Evolutionary conservation across 129 eudicot species (phyloP).

Genomic region (Centaurea solstitialis): DNA sequence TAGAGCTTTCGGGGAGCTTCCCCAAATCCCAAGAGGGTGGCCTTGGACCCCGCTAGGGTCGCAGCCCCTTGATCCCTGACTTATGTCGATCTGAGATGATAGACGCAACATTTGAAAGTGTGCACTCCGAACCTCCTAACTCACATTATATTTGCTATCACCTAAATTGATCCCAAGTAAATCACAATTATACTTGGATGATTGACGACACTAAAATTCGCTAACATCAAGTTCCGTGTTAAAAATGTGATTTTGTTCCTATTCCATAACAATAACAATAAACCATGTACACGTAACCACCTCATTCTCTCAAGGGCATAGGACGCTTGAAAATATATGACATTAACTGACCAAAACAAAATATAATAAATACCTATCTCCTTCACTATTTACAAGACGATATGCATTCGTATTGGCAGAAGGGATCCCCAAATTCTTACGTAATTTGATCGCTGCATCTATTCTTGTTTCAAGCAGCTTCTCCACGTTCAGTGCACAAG

Average conservation of each 20-base stretch:
- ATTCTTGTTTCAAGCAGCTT: conserved; percentile 73
- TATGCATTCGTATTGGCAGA: conserved; percentile 76
- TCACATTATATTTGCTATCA: background rate
- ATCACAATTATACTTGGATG: background rate
- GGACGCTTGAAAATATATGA: background rate
- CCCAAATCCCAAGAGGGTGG: no score
- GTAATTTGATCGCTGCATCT: conserved; percentile 52
- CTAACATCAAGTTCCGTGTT: background rate
- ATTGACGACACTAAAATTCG: background rate
- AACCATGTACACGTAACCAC: background rate
- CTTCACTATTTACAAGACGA: conserved; percentile 98
- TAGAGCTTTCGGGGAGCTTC: no score
- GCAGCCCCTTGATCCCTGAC: background rate
- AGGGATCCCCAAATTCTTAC: conserved; percentile 77
- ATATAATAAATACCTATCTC: conserved; percentile 70
- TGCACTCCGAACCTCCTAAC: background rate
- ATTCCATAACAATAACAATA: background rate
- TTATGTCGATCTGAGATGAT: background rate
- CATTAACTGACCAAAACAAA: background rate
- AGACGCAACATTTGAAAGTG: background rate
- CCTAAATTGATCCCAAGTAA: background rate
- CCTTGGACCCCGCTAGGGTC: no score
- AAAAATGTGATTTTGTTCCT: background rate
- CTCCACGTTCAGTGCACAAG: conserved; percentile 76
- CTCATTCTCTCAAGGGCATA: background rate